These are phyloP conservation scores for Brettanomyces naardenensis DNA, from an alignment of 805 yeast genomes.

Conservation along the genomic window DNA sequence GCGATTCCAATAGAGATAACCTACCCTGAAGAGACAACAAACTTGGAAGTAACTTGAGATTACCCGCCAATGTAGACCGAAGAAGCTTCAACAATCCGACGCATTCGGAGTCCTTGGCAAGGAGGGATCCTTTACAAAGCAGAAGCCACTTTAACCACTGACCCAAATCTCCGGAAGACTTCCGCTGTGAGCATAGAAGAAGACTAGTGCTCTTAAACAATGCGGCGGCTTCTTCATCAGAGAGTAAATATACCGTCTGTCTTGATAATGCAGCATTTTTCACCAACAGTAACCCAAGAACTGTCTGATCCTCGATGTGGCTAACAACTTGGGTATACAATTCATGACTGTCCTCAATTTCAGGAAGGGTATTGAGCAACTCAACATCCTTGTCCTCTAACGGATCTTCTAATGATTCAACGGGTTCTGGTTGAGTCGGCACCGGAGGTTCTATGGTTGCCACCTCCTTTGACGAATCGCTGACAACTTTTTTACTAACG, in stretches of 20 bases:
- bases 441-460: conserved; percentile 12
- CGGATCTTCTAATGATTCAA: too few species aligned
- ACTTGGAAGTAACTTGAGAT: conserved; percentile 52
- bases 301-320: conserved; percentile 1
- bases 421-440: conserved; percentile 10
- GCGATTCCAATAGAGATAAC: conserved; percentile 67
- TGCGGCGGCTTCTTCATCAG: conserved; percentile 31
- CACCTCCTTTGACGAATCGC: conserved; percentile 5
- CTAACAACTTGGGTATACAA: not conserved
- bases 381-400: conserved; percentile 19
- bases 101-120: conserved; percentile 43
- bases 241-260: conserved; percentile 47
- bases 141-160: conserved; percentile 81
- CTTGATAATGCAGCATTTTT: conserved; percentile 36
- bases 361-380: conserved; percentile 16
- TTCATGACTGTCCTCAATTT: conserved; percentile 19
- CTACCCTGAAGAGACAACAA: conserved; percentile 82
- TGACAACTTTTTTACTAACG: conserved; percentile 7
- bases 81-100: conserved; percentile 49
- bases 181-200: conserved; percentile 33
- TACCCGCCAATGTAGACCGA: conserved; percentile 48
- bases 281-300: conserved; percentile 24
- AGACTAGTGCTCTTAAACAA: conserved; percentile 41
- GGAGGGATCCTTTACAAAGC: conserved; percentile 59
- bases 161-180: conserved; percentile 4